Base-by-base conservation (phyloP, 163 green algal genomes). In the Trebouxiophyceae sp. region DNA sequence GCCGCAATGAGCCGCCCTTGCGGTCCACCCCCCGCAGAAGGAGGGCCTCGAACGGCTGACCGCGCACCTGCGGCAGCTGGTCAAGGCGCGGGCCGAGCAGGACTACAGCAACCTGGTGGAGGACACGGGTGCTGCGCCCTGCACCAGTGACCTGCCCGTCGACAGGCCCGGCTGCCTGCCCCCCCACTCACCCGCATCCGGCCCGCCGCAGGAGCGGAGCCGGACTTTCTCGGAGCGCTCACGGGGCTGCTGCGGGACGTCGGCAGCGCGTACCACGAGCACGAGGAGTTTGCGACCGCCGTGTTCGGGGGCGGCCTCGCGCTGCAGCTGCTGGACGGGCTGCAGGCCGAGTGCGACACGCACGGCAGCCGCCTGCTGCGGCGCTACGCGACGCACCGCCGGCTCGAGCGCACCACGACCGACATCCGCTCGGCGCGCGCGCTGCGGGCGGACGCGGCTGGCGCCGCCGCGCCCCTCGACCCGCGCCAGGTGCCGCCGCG, bases 261-360 rank as follows among this genome's bases (percentile, higher is more conserved):
- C 39, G 39, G 39, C 39, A 50, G 12, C 8, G 86, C 84, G 2
- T 76, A 83, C 39, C 26, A 61, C 3, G 63, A 72, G 63, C 77
- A 97, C 60, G 81, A 89, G 72, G 60, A 73, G 19, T 70, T 91
- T 6, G 83, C 95, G n/a, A 65, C 39, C 39, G 16, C 39, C 8
- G 8, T 16, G 39, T 50, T 50, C 39, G 39, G 39, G 12, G 16
- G 16, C 12, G 39, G 16, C 5, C 16, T 58, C 12, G 8, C 29
- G 6, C 29, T 26, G 8, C n/a, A 31, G n/a, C n/a, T 65, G 19
- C 22, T 77, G n/a, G 22, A 47, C 20, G 68, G 29, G 34, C 33
- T 83, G 44, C 85, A 92, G 61, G 67, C 64, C 23, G 75, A 87
- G 67, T 86, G 76, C 57, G 83, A 93, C 56, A 16, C 63, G 22